Evolutionary conservation across 768 basidiomycete genomes (phyloP).

Genomic region (Floccularia luteovirens): DNA sequence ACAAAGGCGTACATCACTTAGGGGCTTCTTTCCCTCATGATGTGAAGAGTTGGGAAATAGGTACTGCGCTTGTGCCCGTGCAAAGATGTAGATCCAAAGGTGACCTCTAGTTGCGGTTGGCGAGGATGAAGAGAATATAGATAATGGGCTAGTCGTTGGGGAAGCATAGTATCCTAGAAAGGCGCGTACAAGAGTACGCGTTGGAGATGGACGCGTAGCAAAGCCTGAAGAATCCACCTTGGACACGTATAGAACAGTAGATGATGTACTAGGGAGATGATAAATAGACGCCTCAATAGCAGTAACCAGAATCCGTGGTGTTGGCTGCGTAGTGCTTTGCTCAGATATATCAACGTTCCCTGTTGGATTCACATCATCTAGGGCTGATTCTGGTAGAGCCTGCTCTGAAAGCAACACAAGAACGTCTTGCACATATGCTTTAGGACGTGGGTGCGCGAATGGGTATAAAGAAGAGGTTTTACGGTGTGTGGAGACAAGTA

Average conservation of each 20-base stretch:
- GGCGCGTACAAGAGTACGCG: slow-evolving; percentile 56
- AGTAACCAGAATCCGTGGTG: slow-evolving; percentile 57
- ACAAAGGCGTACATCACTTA: slow-evolving; percentile 75
- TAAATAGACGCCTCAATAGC: slow-evolving; percentile 80
- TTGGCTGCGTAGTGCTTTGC: too few species aligned
- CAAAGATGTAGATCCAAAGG: slow-evolving; percentile 84
- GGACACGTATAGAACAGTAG: slow-evolving; percentile 79
- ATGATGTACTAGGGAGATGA: slow-evolving; percentile 58
- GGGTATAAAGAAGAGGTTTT: slow-evolving; percentile 69
- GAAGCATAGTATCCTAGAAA: slow-evolving; percentile 61
- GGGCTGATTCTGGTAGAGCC: slow-evolving; percentile 29
- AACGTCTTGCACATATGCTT: slow-evolving; percentile 67
- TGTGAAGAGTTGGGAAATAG: slow-evolving; percentile 86
- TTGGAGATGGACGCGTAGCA: slow-evolving; percentile 54
- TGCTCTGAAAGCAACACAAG: slow-evolving; percentile 72
- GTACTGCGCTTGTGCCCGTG: slow-evolving; percentile 86
- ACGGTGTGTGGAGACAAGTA: slow-evolving; percentile 56
- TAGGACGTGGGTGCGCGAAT: slow-evolving; percentile 61
- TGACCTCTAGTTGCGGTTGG: too few species aligned
- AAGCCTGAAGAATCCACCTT: slow-evolving; percentile 95
- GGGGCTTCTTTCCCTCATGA: slow-evolving; percentile 57
- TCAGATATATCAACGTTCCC: too few species aligned
- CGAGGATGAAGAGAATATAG: too few species aligned
- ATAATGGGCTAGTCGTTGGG: slow-evolving; percentile 52
- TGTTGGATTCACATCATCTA: too few species aligned